Conservation (phyloP, 2,329 filamentous ascomycete genomes). For the Hypoxylon rubiginosum region DNA sequence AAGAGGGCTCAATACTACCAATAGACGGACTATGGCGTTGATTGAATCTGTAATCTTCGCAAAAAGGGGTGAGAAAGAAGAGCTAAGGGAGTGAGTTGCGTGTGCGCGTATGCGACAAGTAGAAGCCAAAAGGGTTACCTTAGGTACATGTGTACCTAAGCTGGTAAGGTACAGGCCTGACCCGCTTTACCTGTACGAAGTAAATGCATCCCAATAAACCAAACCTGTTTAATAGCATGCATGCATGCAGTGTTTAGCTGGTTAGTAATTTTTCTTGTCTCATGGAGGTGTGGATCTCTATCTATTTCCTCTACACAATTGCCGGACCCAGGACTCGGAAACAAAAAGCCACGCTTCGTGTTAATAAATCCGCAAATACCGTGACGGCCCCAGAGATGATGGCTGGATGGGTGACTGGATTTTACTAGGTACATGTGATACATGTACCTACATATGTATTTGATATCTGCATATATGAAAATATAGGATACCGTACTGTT, state of each 20-base stretch:
- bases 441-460: too few relatives aligned
- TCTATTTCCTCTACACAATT: neutral
- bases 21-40: slow-evolving; percentile 11
- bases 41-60: slow-evolving; percentile 16
- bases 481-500: too few relatives aligned
- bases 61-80: slow-evolving; percentile 30
- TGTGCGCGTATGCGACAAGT: slow-evolving; percentile 10
- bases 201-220: neutral
- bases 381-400: neutral
- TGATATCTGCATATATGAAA: neutral
- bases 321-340: neutral
- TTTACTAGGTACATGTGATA: too few relatives aligned
- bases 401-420: too few relatives aligned
- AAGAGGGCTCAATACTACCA: slow-evolving; percentile 19
- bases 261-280: neutral
- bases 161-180: neutral
- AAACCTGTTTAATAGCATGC: neutral
- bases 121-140: neutral
- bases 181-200: neutral
- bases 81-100: slow-evolving; percentile 11
- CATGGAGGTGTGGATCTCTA: neutral
- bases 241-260: neutral
- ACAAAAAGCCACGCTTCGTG: neutral
- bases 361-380: too few relatives aligned
- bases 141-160: neutral